Percentiles rank a stretch among this genome's conserved stretches.
Conservation (phyloP, 108 stramenopile genomes). For the Fragilariopsis cylindrus region DNA sequence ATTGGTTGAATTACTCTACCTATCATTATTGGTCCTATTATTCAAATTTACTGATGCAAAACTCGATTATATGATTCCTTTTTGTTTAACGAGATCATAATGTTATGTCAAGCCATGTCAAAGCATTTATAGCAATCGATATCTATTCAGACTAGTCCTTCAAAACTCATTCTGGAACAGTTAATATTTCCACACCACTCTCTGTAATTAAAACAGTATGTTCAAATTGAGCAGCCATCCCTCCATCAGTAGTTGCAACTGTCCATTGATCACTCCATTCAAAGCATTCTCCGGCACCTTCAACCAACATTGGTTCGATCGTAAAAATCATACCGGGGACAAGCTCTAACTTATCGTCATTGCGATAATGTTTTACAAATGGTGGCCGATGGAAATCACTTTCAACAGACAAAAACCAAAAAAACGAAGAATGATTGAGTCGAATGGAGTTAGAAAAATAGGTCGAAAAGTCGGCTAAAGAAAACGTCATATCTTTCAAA, state of each 20-base stretch:
- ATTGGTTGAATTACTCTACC: neutral
- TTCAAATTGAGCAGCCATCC: constrained; percentile 96
- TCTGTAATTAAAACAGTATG: constrained; percentile 96
- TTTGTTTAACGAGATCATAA: too few relatives aligned
- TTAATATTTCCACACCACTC: constrained; percentile 92
- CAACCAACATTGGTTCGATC: constrained; percentile 98
- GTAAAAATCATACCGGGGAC: constrained; percentile 97
- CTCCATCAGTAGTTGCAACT: constrained; percentile 89
- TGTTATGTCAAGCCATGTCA: too few relatives aligned
- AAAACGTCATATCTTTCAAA: constrained; percentile 59
- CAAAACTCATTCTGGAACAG: constrained; percentile 42
- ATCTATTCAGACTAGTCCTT: too few relatives aligned
- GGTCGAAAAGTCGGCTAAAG: neutral
- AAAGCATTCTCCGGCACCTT: constrained; percentile 67
- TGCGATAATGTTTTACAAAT: constrained; percentile 81
- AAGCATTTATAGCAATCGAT: too few relatives aligned
- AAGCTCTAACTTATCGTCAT: constrained; percentile 66
- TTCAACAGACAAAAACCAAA: neutral
- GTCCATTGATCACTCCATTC: constrained; percentile 98
- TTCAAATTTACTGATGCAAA: too few relatives aligned
- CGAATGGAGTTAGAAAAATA: neutral
- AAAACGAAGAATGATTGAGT: too few relatives aligned
- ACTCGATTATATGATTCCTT: too few relatives aligned
- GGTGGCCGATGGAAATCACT: constrained; percentile 3
- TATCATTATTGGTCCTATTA: neutral